A percentile compares a stretch with the other conserved stretches of the same genome.
Evolutionary conservation across 1,284 basidiomycete genomes (phyloP).

Genomic region (Apiotrichum domesticum): DNA sequence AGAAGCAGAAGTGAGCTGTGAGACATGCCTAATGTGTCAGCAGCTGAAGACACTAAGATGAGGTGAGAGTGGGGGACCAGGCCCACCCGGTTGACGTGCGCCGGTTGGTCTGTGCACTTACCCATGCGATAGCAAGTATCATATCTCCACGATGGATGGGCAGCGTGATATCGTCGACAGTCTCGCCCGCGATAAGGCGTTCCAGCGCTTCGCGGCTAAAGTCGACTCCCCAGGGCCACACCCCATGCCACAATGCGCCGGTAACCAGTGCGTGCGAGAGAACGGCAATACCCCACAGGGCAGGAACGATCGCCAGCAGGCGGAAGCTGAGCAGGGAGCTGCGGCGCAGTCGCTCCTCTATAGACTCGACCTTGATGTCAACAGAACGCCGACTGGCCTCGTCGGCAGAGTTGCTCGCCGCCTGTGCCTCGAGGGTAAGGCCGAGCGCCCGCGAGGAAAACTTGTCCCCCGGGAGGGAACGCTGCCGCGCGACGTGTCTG

Average conservation of each 20-base stretch:
- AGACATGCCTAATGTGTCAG: conserved; percentile 33
- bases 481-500: background rate
- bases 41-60: too few species aligned
- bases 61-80: too few species aligned
- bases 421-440: conserved; percentile 4
- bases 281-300: conserved; percentile 36
- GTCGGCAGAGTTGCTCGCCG: conserved; percentile 7
- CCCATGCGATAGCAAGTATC: conserved; percentile 39
- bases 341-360: conserved; percentile 27
- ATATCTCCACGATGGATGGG: conserved; percentile 31
- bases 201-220: conserved; percentile 35
- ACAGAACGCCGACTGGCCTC: conserved; percentile 2
- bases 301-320: conserved; percentile 37
- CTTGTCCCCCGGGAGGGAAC: conserved; percentile 2
- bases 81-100: too few species aligned
- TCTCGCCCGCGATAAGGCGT: conserved; percentile 25
- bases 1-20: conserved; percentile 47
- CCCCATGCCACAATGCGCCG: conserved; percentile 32
- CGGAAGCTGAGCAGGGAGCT: conserved; percentile 31
- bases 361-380: conserved; percentile 12
- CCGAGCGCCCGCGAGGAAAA: conserved; percentile 1
- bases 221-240: conserved; percentile 44
- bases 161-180: conserved; percentile 18
- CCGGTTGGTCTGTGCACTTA: conserved; percentile 12
- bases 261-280: conserved; percentile 28